phyloP scores from a whole-genome alignment of 306 rosid genomes.

The Vigna reflexopilosa region DNA sequence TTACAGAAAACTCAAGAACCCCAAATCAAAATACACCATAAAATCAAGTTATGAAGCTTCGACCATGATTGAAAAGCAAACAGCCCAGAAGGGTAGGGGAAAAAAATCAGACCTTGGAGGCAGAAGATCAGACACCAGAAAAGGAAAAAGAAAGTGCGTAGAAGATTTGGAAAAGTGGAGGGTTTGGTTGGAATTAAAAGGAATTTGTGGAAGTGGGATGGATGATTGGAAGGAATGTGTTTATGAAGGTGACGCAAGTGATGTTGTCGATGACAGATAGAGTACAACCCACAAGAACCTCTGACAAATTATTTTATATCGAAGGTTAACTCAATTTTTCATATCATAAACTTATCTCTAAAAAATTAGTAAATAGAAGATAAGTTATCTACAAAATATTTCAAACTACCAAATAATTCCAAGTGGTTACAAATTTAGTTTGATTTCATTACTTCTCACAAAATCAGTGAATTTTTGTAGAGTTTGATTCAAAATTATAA shows the following conservation, averaged over 20 bases:
- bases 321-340: neutral
- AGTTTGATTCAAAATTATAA: no score
- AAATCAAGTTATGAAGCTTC: neutral
- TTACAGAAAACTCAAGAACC: constrained; percentile 22
- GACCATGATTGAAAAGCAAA: constrained; percentile 7
- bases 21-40: constrained; percentile 15
- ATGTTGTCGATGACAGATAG: constrained; percentile 31
- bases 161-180: neutral
- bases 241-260: constrained; percentile 40
- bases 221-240: constrained; percentile 24
- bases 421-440: no score
- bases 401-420: no score
- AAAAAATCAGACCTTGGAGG: constrained; percentile 43
- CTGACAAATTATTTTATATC: neutral
- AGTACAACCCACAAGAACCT: constrained; percentile 35
- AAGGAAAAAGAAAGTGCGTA: neutral
- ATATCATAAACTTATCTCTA: neutral
- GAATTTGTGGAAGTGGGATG: neutral
- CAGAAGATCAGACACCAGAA: neutral
- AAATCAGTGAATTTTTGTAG: no score
- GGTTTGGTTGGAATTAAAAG: neutral
- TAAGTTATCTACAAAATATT: no score
- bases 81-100: constrained; percentile 5
- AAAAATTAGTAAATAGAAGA: no score
- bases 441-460: no score